Percentiles rank a stretch among this genome's conserved stretches.
These are phyloP conservation scores for Ascochyta fabae DNA, from an alignment of 2,329 filamentous ascomycete species.

Conservation along the genomic window DNA sequence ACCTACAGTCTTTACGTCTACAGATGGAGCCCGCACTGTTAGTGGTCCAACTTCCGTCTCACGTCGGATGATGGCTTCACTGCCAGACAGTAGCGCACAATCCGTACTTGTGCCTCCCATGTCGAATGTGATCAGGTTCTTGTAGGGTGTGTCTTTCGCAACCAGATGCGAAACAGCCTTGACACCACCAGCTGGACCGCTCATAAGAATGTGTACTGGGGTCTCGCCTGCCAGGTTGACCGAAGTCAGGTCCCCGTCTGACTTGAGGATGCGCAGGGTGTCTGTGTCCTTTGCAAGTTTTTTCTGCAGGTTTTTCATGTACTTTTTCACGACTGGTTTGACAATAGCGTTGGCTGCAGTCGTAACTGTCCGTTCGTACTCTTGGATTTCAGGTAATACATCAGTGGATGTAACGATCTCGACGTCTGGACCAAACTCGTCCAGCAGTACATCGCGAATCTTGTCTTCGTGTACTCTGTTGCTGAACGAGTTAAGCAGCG, in stretches of 20 bases:
- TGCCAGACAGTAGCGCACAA: constrained; percentile 54
- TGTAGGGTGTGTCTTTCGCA: constrained; percentile 54
- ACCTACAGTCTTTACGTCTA: constrained; percentile 58
- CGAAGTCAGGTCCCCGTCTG: constrained; percentile 57
- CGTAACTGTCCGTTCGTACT: constrained; percentile 59
- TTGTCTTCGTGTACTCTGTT: constrained; percentile 53
- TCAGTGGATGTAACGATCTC: constrained; percentile 56
- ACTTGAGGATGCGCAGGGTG: constrained; percentile 58
- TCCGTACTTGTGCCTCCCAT: constrained; percentile 61
- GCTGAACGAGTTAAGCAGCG: constrained; percentile 56
- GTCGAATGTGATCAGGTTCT: constrained; percentile 58
- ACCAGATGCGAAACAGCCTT: constrained; percentile 57
- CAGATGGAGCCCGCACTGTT: constrained; percentile 55
- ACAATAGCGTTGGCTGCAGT: constrained; percentile 58
- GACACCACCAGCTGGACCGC: constrained; percentile 59
- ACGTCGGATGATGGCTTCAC: constrained; percentile 53
- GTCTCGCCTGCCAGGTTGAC: constrained; percentile 54
- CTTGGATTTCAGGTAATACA: constrained; percentile 56
- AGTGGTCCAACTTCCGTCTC: constrained; percentile 55
- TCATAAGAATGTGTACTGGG: constrained; percentile 59
- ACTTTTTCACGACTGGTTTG: constrained; percentile 56
- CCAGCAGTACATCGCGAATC: constrained; percentile 49
- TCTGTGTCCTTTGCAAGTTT: constrained; percentile 52
- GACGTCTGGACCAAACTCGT: constrained; percentile 53
- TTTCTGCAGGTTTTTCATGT: constrained; percentile 52